phyloP scores from a whole-genome alignment of 495 filamentous ascomycete species.

The Penicillium parvum region DNA sequence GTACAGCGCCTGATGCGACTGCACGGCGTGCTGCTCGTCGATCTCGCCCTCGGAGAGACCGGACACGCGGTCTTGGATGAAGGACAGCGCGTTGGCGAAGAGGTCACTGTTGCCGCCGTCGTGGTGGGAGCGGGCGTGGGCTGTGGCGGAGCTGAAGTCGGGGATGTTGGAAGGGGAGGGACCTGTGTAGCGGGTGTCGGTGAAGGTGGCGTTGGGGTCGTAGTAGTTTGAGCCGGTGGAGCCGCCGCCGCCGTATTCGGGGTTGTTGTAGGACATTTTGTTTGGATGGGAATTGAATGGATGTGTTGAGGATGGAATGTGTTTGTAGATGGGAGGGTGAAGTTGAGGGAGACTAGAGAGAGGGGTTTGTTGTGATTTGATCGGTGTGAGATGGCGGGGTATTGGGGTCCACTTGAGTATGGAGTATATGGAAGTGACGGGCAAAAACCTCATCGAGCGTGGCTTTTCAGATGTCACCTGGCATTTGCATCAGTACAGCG shows the following conservation, averaged over 20 bases:
- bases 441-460: too few species aligned
- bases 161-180: slow-evolving; percentile 15
- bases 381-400: too few species aligned
- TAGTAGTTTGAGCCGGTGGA: slow-evolving; percentile 11
- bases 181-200: slow-evolving; percentile 17
- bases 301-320: background rate
- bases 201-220: slow-evolving; percentile 16
- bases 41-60: slow-evolving; percentile 35
- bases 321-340: background rate
- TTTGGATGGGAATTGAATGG: background rate
- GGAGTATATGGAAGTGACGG: background rate
- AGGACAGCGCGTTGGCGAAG: slow-evolving; percentile 46
- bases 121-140: slow-evolving; percentile 45
- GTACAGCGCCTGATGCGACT: slow-evolving; percentile 55
- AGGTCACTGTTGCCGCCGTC: slow-evolving; percentile 35
- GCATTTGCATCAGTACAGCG: too few species aligned
- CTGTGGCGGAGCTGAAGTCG: slow-evolving; percentile 44
- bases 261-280: slow-evolving; percentile 17
- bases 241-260: slow-evolving; percentile 8
- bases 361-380: slow-evolving; percentile 3
- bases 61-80: slow-evolving; percentile 35
- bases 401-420: too few species aligned
- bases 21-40: slow-evolving; percentile 53
- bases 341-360: background rate
- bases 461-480: too few species aligned